Conservation (phyloP, 139 green algal species). For the Picochlorum sp. region DNA sequence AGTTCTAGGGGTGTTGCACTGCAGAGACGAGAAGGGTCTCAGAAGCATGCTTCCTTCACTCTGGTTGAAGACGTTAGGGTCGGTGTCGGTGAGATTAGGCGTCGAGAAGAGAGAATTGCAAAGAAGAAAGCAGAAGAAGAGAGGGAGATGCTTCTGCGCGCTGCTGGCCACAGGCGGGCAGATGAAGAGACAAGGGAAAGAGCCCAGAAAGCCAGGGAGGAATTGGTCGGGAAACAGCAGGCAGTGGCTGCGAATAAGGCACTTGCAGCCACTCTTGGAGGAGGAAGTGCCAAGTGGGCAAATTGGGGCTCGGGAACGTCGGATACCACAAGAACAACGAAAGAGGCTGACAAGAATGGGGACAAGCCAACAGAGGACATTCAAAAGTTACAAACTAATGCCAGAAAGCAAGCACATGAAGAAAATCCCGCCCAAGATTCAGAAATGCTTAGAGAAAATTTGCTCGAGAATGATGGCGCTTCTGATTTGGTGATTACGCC, state of each 20-base stretch:
- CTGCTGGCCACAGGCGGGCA: slow-evolving; percentile 5
- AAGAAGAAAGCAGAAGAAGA: slow-evolving; percentile 11
- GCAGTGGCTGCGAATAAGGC: slow-evolving; percentile 19
- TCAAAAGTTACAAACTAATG: not conserved
- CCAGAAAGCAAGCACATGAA: not conserved
- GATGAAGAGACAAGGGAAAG: slow-evolving; percentile 30
- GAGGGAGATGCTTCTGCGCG: slow-evolving; percentile 13
- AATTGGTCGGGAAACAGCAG: slow-evolving; percentile 21
- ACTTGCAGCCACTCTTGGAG: slow-evolving; percentile 21
- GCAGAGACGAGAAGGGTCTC: not conserved
- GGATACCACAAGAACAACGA: not conserved
- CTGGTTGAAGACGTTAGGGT: not conserved
- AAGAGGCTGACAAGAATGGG: not conserved
- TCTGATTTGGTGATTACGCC: not conserved
- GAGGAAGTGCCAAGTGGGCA: slow-evolving; percentile 18
- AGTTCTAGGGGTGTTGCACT: not conserved
- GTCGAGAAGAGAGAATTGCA: not conserved
- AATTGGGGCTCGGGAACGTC: slow-evolving; percentile 9
- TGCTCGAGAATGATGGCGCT: not conserved
- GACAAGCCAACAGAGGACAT: not conserved
- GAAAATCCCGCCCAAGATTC: not conserved
- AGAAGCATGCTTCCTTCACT: not conserved
- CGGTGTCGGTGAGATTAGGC: not conserved
- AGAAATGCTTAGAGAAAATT: not conserved
- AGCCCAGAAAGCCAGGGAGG: slow-evolving; percentile 19